Evolutionary conservation across 495 filamentous ascomycete species (phyloP), one percentile per base, ranked within the genome.

Genomic region (Aspergillus homomorphus): DNA sequence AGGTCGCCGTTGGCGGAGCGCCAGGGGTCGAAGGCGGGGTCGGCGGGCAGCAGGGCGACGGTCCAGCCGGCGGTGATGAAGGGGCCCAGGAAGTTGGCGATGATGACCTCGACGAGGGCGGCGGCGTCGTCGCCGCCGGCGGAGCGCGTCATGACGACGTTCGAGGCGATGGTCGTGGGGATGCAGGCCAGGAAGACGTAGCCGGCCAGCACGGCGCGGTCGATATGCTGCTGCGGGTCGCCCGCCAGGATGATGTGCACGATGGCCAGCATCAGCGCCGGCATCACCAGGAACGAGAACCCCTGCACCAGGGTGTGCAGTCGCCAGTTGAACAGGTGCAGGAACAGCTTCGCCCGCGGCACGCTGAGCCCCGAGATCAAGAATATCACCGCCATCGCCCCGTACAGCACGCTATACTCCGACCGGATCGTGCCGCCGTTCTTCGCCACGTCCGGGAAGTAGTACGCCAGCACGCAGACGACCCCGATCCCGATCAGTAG

Each of bases 131-230:
- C 81, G 5, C 81, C 80, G 4, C 81, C 79, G 5, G 80, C 76
- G 16, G 78, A 72, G 22, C 78, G 69, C 30, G 80, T 82, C 80
- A 82, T 84, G 4, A 84, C 79, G 33, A 84, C 79, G 66, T 84
- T 84, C 56, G 80, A 82, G 6, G 81, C 81, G 54, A 84, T 79
- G 6, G 80, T 84, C 7, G 81, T 84, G 10, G 79, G 81, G n/a
- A 82, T 81, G 62, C 80, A 82, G n/a, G 77, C 71, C 14, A 78
- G 75, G 23, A 81, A 73, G 15, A 82, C 73, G 66, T 82, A 82
- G 19, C 80, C 81, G 2, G 80, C 76, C 57, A 84, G 61, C 52
- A 84, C 73, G 50, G 78, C 78, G 9, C 74, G 72, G 53, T 81
- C 75, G 56, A 82, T 76, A 14, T 67, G 66, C 0, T 66, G 72